A percentile compares a stretch with the other conserved stretches of the same genome.
These are phyloP conservation scores for Leucosporidium creatinivorum DNA, from an alignment of 768 basidiomycete genomes.

Conservation along the genomic window DNA sequence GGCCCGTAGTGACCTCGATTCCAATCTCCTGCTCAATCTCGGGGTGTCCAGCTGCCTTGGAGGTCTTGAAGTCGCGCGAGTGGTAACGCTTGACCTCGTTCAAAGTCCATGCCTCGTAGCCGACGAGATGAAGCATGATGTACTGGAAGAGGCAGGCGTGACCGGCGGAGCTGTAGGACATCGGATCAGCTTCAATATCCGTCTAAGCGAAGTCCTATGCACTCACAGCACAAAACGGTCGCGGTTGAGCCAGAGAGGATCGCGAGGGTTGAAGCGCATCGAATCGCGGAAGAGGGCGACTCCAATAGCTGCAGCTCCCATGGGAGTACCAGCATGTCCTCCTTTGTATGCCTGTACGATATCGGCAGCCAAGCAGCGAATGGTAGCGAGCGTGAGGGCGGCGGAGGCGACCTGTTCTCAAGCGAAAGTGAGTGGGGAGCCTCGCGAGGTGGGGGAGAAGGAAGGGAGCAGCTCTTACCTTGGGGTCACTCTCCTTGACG, in stretches of 20 bases:
- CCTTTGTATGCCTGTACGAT: conserved; percentile 37
- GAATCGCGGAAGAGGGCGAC: conserved; percentile 40
- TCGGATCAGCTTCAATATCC: neutral
- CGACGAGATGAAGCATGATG: conserved; percentile 40
- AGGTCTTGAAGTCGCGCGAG: conserved; percentile 36
- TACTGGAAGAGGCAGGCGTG: conserved; percentile 43
- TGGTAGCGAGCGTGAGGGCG: conserved; percentile 4
- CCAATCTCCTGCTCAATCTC: conserved; percentile 40
- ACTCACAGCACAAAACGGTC: conserved; percentile 35
- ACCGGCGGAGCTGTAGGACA: conserved; percentile 35
- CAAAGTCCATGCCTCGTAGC: conserved; percentile 41
- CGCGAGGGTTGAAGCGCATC: conserved; percentile 42
- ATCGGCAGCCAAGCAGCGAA: conserved; percentile 9
- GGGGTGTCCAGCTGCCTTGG: conserved; percentile 41
- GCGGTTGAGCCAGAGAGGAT: conserved; percentile 42
- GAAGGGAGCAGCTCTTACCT: neutral
- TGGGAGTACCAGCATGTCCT: conserved; percentile 43
- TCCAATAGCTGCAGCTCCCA: conserved; percentile 43
- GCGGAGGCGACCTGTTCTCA: neutral
- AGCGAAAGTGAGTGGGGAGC: neutral
- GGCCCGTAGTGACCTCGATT: conserved; percentile 41
- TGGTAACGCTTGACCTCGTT: conserved; percentile 41
- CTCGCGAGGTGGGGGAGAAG: neutral
- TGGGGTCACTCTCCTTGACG: too few relatives aligned
- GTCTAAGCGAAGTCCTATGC: too few relatives aligned